Conservation (phyloP, 2,329 filamentous ascomycete genomes). For the Botryotinia narcissicola region DNA sequence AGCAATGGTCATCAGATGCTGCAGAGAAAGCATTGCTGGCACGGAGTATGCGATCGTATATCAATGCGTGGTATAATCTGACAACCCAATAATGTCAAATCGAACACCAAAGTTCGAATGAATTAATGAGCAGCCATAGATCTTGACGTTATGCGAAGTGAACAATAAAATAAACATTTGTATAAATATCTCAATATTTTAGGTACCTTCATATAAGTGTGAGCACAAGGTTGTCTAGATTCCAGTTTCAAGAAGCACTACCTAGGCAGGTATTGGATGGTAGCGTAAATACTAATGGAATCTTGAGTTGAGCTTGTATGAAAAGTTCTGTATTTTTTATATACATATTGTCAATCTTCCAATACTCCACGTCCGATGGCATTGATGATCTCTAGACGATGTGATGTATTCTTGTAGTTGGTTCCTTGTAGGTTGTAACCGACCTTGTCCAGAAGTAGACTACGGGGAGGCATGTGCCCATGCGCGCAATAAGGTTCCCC, state of each 20-base stretch:
- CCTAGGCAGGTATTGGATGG: neutral
- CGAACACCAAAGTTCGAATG: neutral
- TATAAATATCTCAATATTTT: neutral
- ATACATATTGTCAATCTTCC: neutral
- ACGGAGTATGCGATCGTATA: neutral
- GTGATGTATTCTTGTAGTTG: conserved; percentile 1
- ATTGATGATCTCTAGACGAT: neutral
- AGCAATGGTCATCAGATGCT: neutral
- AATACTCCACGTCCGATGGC: neutral
- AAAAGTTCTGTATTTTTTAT: neutral
- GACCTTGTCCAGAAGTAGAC: conserved; percentile 18
- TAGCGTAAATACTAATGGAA: neutral
- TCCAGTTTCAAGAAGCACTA: neutral
- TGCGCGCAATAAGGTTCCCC: conserved; percentile 19
- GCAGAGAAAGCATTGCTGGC: neutral
- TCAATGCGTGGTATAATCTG: neutral
- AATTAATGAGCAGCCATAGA: neutral
- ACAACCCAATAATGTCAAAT: too few relatives aligned
- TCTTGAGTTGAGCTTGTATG: neutral
- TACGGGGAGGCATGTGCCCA: conserved; percentile 22
- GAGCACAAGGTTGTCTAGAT: neutral
- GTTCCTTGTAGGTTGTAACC: conserved; percentile 1
- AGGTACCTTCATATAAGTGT: neutral
- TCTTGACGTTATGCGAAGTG: neutral
- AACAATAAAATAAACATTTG: neutral